Base-by-base conservation (phyloP, 805 yeast genomes). In the Lipomyces sp. region DNA sequence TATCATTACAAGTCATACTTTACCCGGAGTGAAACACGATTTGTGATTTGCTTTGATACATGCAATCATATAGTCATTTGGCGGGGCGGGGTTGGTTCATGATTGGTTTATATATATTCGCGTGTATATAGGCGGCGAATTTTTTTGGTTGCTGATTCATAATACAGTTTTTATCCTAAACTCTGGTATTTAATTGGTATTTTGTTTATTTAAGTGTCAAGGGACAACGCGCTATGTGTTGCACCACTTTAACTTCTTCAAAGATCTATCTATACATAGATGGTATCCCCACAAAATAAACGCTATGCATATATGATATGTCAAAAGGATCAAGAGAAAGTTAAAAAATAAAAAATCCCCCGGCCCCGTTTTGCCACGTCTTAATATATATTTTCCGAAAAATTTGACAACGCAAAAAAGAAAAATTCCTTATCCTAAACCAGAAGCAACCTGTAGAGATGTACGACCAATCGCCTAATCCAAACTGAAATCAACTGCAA, bases 11-110 rank as follows among this genome's bases (percentile, higher is more conserved):
- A 32, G 15, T 33, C 35, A 24, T 55, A 29, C n/a, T 55, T 33
- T 55, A 18, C 24, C 33, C 33, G 42, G 33, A n/a, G 58, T 55
- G 58, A 15, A 29, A 32, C 33, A 8, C 30, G 58, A 32, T 15
- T 55, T 35, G 35, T n/a, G 35, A 54, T 53, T 35, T 30, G 24
- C 24, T 29, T 24, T 33, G 29, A 32, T 18, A 54, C 39, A 30
- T 30, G 24, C 48, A 60, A 54, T 55, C 58, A 32, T 39, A 18
- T 53, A 30, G 24, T 53, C 34, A 53, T 53, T 57, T 53, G 51
- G 33, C 24, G 24, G 24, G 24, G 24, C 24, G 24, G 24, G 24
- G 24, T 24, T 24, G 24, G 11, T 53, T 53, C 53, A 39, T 33
- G 37, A 53, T 60, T 39, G 32, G 39, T 60, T 53, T 60, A 24